Conservation (phyloP, 208 protist species). For the Leishmania tarentolae region DNA sequence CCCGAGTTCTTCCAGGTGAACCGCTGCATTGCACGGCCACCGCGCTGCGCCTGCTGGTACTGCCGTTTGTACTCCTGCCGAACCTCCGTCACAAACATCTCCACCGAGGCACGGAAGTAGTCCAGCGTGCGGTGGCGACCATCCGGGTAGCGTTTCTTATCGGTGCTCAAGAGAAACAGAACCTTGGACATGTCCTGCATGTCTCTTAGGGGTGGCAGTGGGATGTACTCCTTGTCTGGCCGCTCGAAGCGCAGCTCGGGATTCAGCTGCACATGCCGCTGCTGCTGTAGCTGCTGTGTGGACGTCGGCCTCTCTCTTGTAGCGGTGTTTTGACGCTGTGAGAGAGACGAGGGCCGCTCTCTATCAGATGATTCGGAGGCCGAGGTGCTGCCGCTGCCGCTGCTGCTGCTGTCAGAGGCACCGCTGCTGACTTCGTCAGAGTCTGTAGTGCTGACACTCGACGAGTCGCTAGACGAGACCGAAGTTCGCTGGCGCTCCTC, state of each 20-base stretch:
- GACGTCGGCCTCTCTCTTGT: constrained; percentile 2
- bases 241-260: constrained; percentile 63
- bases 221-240: constrained; percentile 76
- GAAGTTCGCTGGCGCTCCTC: background rate
- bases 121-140: constrained; percentile 72
- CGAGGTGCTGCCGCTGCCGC: constrained; percentile 12
- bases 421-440: constrained; percentile 24
- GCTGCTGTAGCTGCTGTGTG: constrained; percentile 1
- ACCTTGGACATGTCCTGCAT: constrained; percentile 28
- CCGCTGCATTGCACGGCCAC: constrained; percentile 35
- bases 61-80: constrained; percentile 70
- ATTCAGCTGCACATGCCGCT: constrained; percentile 53
- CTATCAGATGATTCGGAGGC: constrained; percentile 14
- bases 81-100: constrained; percentile 80
- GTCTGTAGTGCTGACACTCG: constrained; percentile 31
- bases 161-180: constrained; percentile 44
- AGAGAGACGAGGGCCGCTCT: constrained; percentile 3
- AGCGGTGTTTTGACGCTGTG: constrained; percentile 10
- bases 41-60: constrained; percentile 37
- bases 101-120: constrained; percentile 74
- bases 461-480: constrained; percentile 18
- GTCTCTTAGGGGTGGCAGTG: constrained; percentile 38
- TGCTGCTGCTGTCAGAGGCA: constrained; percentile 26
- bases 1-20: constrained; percentile 88
- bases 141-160: constrained; percentile 66